Base-by-base conservation (phyloP, 2,329 filamentous ascomycete genomes). In the Neopestalotiopsis sp. region DNA sequence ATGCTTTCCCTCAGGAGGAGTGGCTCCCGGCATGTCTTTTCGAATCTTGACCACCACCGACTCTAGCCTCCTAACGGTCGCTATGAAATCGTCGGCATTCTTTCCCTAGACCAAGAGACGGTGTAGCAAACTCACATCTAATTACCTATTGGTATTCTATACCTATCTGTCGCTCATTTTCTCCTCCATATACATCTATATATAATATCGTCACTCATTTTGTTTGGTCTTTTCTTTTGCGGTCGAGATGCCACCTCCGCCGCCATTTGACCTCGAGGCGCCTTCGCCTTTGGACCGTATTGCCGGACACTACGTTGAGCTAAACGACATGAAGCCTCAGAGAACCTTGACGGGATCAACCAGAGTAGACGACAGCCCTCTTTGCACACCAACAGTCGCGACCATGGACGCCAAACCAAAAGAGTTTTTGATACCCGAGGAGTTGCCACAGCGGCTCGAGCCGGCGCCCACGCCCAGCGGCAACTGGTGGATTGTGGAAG, bases 401-500 rank as follows among this genome's bases (percentile, higher is more conserved):
- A 40, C 14, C 32, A 34, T 20, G 32, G 56, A 40, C 14, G 17
- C 42, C 28, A 62, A 52, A 28, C 12, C 59, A 38, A 38, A 38
- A n/a, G 30, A 62, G 45, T 6, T 14, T 12, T 24, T 49, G 40
- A 13, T 34, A 20, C n/a, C 40, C 10, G n/a, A 64, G 24, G n/a
- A 64, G 24, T 58, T 66, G 9, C 69, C 62, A 10, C 30, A 57
- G 38, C 63, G 66, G 42, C 68, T 58, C 1, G 40, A 52, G 14
- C 58, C 61, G 17, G 3, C 20, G 42, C 38, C 38, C 17, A 60
- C 69, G 12, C 59, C 58, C 10, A 65, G 57, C 57, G 60, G 61
- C 4, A 64, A 64, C 38, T 69, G 69, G 67, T 70, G 69, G 69
- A 58, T 70, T 9, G 34, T 69, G 38, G 69, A 70, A 52, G 49